Conservation (phyloP, 352 stramenopile genomes). For the Globisporangium paroecandrum region DNA sequence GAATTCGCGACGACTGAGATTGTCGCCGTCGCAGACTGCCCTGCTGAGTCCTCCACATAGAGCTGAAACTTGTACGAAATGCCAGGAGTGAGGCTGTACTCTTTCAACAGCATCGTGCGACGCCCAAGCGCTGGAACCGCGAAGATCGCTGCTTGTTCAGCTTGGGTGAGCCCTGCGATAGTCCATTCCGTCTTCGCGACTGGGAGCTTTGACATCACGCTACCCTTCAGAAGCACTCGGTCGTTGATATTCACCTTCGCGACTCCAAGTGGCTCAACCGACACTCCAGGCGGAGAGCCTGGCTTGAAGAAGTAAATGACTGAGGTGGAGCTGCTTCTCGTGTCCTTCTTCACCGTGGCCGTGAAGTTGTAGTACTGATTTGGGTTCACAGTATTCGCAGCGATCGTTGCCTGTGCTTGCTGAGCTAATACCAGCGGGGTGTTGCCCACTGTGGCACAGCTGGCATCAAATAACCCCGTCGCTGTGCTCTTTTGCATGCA, state of each 20-base stretch:
- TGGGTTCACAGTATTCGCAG: constrained; percentile 41
- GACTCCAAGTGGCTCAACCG: constrained; percentile 39
- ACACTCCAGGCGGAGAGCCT: constrained; percentile 47
- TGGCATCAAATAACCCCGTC: constrained; percentile 30
- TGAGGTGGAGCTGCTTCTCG: constrained; percentile 28
- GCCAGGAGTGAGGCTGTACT: constrained; percentile 39
- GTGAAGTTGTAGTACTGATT: constrained; percentile 58
- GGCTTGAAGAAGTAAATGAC: constrained; percentile 43
- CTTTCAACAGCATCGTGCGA: constrained; percentile 47
- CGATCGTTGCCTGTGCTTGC: constrained; percentile 32
- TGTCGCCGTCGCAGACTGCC: constrained; percentile 34
- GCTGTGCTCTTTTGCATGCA: constrained; percentile 28
- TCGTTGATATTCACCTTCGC: constrained; percentile 60
- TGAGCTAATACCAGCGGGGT: constrained; percentile 21
- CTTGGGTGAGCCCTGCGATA: constrained; percentile 29
- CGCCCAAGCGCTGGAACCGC: constrained; percentile 30
- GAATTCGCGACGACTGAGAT: constrained; percentile 50
- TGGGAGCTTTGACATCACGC: constrained; percentile 41
- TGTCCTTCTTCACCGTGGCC: constrained; percentile 36
- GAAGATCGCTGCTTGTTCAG: constrained; percentile 36
- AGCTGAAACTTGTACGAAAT: constrained; percentile 53
- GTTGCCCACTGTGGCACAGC: constrained; percentile 22
- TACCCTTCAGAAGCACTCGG: constrained; percentile 49
- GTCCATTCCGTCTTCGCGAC: constrained; percentile 45
- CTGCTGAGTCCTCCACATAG: constrained; percentile 36